A percentile compares a stretch with the other conserved stretches of the same genome.
These are phyloP conservation scores for Lepiota venenata DNA, from an alignment of 768 basidiomycete species.

Conservation along the genomic window DNA sequence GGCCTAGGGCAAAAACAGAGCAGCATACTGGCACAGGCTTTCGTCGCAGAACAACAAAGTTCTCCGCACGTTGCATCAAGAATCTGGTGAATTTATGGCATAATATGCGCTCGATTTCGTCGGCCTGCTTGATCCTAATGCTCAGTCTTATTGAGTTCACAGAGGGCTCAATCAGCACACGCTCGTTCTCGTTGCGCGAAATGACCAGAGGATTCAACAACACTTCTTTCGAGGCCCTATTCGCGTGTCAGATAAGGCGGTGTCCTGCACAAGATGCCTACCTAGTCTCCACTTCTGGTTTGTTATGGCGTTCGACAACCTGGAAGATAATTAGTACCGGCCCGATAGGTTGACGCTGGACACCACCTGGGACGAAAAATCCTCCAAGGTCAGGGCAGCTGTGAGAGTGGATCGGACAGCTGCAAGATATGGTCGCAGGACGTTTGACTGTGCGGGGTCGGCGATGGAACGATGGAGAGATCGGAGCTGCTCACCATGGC, in stretches of 20 bases:
- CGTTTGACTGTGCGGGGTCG: constrained; percentile 76
- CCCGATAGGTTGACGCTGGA: constrained; percentile 11
- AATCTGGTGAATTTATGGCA: constrained; percentile 99
- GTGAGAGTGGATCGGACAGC: constrained; percentile 95
- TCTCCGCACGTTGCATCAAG: constrained; percentile 99
- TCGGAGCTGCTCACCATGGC: constrained; percentile 45
- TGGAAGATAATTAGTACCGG: constrained; percentile 29
- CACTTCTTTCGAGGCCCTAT: constrained; percentile 88
- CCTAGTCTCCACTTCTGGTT: constrained; percentile 92
- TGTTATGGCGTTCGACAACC: constrained; percentile 97
- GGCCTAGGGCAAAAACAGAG: neutral
- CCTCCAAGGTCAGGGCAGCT: constrained; percentile 95
- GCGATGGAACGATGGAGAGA: neutral
- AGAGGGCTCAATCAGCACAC: constrained; percentile 94
- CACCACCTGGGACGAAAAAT: constrained; percentile 93
- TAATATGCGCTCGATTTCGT: constrained; percentile 96
- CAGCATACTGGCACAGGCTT: constrained; percentile 81
- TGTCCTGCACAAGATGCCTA: constrained; percentile 28
- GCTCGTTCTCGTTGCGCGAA: constrained; percentile 96
- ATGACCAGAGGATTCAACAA: constrained; percentile 91
- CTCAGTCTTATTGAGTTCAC: constrained; percentile 96
- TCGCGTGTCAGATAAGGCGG: constrained; percentile 6
- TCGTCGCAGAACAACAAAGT: constrained; percentile 92
- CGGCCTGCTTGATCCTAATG: constrained; percentile 99
- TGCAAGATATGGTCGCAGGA: constrained; percentile 91